phyloP scores from a whole-genome alignment of 208 protist species.

The Spongospora subterranea region DNA sequence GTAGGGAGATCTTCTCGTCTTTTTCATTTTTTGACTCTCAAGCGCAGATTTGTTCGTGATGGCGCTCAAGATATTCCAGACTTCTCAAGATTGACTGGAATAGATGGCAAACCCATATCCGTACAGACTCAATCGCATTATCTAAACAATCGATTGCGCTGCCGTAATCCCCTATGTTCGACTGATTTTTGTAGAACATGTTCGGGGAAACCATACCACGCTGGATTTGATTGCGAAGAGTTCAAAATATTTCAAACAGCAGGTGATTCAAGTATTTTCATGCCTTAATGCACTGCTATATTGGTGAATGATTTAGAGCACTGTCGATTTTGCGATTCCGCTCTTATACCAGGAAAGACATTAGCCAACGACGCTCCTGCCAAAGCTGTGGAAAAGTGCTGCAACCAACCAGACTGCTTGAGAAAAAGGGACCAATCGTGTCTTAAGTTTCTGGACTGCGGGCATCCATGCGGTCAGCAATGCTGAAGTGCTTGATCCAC shows the following conservation, averaged over 20 bases:
- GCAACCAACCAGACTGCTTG: background rate
- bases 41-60: constrained; percentile 8
- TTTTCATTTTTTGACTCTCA: background rate
- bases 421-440: constrained; percentile 16
- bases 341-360: background rate
- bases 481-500: background rate
- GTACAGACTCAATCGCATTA: constrained; percentile 38
- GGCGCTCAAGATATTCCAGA: constrained; percentile 32
- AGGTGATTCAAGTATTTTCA: background rate
- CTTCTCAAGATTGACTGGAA: background rate
- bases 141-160: constrained; percentile 30
- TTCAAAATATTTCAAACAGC: constrained; percentile 11
- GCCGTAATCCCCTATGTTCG: background rate
- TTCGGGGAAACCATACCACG: constrained; percentile 43
- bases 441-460: background rate
- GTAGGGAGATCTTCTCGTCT: background rate
- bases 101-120: constrained; percentile 1
- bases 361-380: background rate
- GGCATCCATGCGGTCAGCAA: background rate
- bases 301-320: constrained; percentile 5
- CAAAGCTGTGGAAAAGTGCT: background rate
- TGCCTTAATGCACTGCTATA: background rate
- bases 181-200: constrained; percentile 56
- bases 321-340: constrained; percentile 40
- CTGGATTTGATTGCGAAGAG: constrained; percentile 48